Evolutionary conservation across 176 grass and related monocot genomes (phyloP), one percentile per base, ranked within the genome.

Genomic region (Carex littledalei): DNA sequence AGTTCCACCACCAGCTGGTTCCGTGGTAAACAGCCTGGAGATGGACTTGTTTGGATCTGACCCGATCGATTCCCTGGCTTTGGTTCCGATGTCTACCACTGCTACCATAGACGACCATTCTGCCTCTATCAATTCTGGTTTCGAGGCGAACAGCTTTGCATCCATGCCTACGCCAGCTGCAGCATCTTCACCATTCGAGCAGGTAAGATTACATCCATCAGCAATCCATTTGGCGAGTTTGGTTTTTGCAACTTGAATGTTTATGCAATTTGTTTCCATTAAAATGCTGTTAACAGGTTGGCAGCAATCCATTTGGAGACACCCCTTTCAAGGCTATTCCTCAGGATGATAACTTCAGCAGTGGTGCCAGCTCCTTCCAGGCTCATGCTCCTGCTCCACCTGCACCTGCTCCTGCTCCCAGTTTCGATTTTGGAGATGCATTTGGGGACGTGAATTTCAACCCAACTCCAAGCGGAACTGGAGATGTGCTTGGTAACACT

Each of bases 1-100:
- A 13, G 80, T 82, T 88, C 84, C 86, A 69, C 63, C 31, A 45
- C 85, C 89, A 56, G 57, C 88, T 66, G 74, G 84, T 17, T 85
- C 93, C 20, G 73, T 81, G 43, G 73, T 77, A 49, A 92, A 88
- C 87, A 94, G 81, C 77, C 88, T 94, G 67, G 91, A 99, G 90
- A 92, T 89, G 90, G 96, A 95, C 84, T 88, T 99, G 63, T 99
- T 95, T 88, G 96, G 93, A 85, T 90, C 93, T 20, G 91, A 99
- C 85, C 88, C 96, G 63, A 88, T 91, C 59, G 85, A 78, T 87
- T 89, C 88, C 0, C 78, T 95, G 84, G 96, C 93, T 92, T 88
- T 99, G 88, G 86, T 94, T 71, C 86, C 93, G 60, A 80, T 95
- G 71, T 88, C 92, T 81, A 87, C 89, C 80, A 87, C 83, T 14